Conservation (phyloP, 805 yeast species). For the Candida morakotiae region DNA sequence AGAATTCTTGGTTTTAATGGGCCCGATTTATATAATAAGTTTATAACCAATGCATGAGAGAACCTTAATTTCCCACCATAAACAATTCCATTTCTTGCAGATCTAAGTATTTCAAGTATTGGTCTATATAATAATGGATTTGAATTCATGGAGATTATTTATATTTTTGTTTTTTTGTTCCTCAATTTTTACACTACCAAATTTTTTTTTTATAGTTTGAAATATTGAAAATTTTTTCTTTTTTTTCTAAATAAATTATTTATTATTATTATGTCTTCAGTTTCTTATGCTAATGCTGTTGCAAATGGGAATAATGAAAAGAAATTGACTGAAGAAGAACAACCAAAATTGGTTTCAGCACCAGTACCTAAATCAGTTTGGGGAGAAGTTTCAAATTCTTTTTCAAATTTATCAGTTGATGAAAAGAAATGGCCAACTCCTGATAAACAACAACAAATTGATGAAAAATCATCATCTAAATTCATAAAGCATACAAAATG, state of each 20-base stretch:
- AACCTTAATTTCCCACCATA: constrained; percentile 62
- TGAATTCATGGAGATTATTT: constrained; percentile 12
- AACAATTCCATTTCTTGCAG: constrained; percentile 46
- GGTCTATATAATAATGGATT: constrained; percentile 27
- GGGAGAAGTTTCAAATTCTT: constrained; percentile 24
- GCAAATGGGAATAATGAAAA: constrained; percentile 23
- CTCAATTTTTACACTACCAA: not conserved
- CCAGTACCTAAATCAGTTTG: constrained; percentile 45
- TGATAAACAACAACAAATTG: constrained; percentile 20
- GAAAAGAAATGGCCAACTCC: constrained; percentile 45
- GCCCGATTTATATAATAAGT: constrained; percentile 51
- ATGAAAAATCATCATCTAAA: constrained; percentile 21
- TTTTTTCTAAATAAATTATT: too few relatives aligned
- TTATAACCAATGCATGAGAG: constrained; percentile 62
- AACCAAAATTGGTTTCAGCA: constrained; percentile 40
- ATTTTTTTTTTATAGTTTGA: too few relatives aligned
- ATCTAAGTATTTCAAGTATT: constrained; percentile 30
- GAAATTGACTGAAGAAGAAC: constrained; percentile 5
- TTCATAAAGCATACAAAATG: constrained; percentile 38
- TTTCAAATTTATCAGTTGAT: constrained; percentile 24
- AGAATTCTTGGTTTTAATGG: constrained; percentile 41
- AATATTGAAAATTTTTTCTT: not conserved
- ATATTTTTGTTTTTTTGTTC: constrained; percentile 1
- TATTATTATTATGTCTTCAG: constrained; percentile 21
- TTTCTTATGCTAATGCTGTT: constrained; percentile 41